Conservation (phyloP, 2,329 filamentous ascomycete genomes). For the Diplocarpon mali region DNA sequence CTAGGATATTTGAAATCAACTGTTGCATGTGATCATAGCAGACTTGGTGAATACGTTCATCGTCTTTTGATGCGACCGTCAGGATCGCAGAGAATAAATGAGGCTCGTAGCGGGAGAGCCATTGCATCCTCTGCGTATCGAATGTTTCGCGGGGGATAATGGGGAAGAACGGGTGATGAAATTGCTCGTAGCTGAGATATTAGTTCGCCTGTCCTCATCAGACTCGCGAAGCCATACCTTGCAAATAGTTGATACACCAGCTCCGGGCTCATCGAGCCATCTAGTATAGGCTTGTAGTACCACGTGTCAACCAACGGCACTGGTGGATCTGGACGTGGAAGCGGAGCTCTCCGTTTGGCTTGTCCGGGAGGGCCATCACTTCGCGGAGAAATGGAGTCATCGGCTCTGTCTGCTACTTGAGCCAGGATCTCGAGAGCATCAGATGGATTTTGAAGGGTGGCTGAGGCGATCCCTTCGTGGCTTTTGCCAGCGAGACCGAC, state of each 20-base stretch:
- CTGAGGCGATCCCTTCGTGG: slow-evolving; percentile 24
- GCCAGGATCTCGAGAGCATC: slow-evolving; percentile 27
- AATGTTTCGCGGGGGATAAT: slow-evolving; percentile 43
- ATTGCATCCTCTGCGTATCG: slow-evolving; percentile 42
- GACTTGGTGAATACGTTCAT: slow-evolving; percentile 50
- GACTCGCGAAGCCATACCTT: slow-evolving; percentile 11
- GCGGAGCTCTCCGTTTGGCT: slow-evolving; percentile 8
- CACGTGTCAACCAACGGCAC: slow-evolving; percentile 17
- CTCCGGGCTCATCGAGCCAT: slow-evolving; percentile 20
- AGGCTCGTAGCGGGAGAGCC: slow-evolving; percentile 44
- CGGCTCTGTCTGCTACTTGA: slow-evolving; percentile 24
- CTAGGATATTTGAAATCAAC: slow-evolving; percentile 54
- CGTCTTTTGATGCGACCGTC: slow-evolving; percentile 61
- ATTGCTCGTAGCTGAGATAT: slow-evolving; percentile 20
- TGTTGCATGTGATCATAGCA: slow-evolving; percentile 61
- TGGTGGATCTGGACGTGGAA: slow-evolving; percentile 6
- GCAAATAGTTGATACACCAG: slow-evolving; percentile 22
- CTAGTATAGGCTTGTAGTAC: slow-evolving; percentile 22
- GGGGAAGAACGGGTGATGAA: slow-evolving; percentile 59
- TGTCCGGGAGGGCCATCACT: slow-evolving; percentile 15
- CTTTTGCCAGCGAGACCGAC: slow-evolving; percentile 13
- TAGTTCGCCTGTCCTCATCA: neutral
- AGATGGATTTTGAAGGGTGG: slow-evolving; percentile 26
- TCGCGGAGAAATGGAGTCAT: slow-evolving; percentile 21
- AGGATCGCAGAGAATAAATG: slow-evolving; percentile 60